Base-by-base conservation (phyloP, 176 grass and related monocot genomes). In the Neostapfia colusana region DNA sequence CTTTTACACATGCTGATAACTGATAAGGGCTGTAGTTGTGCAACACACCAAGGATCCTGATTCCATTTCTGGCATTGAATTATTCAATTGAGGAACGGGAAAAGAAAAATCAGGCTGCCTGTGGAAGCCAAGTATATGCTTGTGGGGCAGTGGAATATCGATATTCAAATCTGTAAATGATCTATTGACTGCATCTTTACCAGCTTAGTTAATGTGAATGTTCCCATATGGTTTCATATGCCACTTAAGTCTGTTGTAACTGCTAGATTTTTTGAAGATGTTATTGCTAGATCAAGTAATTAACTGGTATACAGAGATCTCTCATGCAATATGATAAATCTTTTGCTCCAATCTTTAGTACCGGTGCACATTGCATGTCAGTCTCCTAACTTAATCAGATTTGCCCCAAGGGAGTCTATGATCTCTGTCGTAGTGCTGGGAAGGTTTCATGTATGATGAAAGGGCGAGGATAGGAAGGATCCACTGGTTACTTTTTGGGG, bases 11-110 rank as follows among this genome's bases (percentile, higher is more conserved):
- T 60, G 25, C 43, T 28, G 42, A 62, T 62, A 44, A 67, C 41
- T 85, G 24, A 68, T 62, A 39, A 46, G 57, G 64, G 48, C n/a
- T 70, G 55, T 70, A 63, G 53, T 27, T 55, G 6, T 67, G 44
- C 9, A 1, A 27, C 21, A 12, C 45, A 38, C 56, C 59, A 39
- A 72, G 48, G 21, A 24, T 23, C 6, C 10, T 17, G 11, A 24
- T 70, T 35, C 37, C 5, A 37, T 56, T 86, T 63, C 44, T 54
- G 13, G 10, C 63, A 56, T 70, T 1, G 56, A 59, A 15, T 28
- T 44, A 24, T 8, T 2, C 45, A 38, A 27, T 76, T 64, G 57
- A 28, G 46, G 37, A 57, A 28, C 69, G 48, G 7, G 49, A 57
- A 61, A 79, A 40, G 27, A 40, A 21, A n/a, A 38, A 37, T 7